Evolutionary conservation across 2,329 filamentous ascomycete species (phyloP), one percentile per base, ranked within the genome.

Genomic region (Ceratocystis smalleyi): DNA sequence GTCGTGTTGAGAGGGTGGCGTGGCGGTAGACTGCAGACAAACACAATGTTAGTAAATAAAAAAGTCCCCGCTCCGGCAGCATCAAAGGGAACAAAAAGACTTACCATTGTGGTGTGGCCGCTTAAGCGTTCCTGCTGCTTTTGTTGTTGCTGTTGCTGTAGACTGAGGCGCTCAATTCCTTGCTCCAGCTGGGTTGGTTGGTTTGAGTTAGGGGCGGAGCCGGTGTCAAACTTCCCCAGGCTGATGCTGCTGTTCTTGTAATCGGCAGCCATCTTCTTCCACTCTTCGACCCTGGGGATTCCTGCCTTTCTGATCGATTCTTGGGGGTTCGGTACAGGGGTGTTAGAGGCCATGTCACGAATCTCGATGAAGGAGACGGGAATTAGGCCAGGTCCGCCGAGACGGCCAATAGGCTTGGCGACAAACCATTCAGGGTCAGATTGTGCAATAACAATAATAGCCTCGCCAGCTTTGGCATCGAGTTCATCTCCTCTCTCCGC

Each of bases 241-340:
- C 91, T 92, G 72, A 99, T 97, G 75, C 94, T 97, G 74, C 91
- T 96, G 73, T 97, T 96, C 79, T 99, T 99, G 77, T 99, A 99
- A 68, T 96, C 92, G 64, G 92, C 92, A 0, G 94, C 91, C 90
- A 96, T 96, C 77, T 95, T 95, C 79, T 99, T 99, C 94, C 94
- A 99, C 71, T 99, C 94, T 72, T 99, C 94, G 2, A 99, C 94
- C 71, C 86, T 87, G 12, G 94, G 94, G 6, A 99, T 91, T 22
- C 92, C 91, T 1, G 94, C 94, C 69, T 86, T 85, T 70, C 84
- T 83, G 64, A 99, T 89, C 0, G 94, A 92, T 35, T 91, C 91
- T 30, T 88, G 80, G 0, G 92, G 84, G 73, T 97, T 90, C 19
- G 82, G 74, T 1, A 96, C 90, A 0, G 91, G 82, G 69, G 88